A percentile compares a stretch with the other conserved stretches of the same genome.
Evolutionary conservation across 257 asterid genomes (phyloP).

Genomic region (Scutellaria minor): DNA sequence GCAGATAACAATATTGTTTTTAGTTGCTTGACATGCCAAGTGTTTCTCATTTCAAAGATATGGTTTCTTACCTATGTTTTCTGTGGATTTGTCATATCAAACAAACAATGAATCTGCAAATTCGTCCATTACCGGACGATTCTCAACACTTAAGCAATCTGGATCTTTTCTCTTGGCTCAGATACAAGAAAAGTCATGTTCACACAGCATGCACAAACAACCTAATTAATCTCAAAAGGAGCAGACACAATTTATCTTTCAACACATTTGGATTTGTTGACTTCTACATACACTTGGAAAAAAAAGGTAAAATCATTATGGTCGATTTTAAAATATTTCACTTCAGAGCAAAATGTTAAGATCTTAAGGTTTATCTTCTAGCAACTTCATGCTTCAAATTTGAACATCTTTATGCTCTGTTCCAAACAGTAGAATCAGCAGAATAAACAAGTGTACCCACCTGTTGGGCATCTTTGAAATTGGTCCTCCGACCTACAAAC

Average conservation of each 20-base stretch:
- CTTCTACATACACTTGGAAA: not conserved
- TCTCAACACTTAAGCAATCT: slow-evolving; percentile 4
- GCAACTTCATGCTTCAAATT: slow-evolving; percentile 23
- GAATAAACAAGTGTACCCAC: slow-evolving; percentile 27
- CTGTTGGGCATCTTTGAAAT: slow-evolving; percentile 24
- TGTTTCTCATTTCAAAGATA: slow-evolving; percentile 15
- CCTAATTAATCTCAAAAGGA: not conserved
- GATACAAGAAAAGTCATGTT: not conserved
- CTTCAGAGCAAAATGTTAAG: not conserved
- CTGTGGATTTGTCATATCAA: slow-evolving; percentile 2
- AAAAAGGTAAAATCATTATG: not conserved
- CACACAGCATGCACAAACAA: not conserved
- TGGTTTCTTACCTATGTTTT: not conserved
- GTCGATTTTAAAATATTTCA: not conserved
- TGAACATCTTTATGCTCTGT: not conserved
- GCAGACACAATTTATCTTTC: not conserved
- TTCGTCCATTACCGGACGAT: not conserved
- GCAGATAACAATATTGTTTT: slow-evolving; percentile 14
- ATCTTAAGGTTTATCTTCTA: slow-evolving; percentile 9
- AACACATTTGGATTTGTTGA: not conserved
- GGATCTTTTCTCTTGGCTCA: not conserved
- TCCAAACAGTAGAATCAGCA: not conserved
- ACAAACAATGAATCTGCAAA: slow-evolving; percentile 9
- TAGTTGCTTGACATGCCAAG: slow-evolving; percentile 9
- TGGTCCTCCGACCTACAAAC: slow-evolving; percentile 25